Evolutionary conservation across 768 basidiomycete species (phyloP).

Genomic region (Tulasnella sp.): DNA sequence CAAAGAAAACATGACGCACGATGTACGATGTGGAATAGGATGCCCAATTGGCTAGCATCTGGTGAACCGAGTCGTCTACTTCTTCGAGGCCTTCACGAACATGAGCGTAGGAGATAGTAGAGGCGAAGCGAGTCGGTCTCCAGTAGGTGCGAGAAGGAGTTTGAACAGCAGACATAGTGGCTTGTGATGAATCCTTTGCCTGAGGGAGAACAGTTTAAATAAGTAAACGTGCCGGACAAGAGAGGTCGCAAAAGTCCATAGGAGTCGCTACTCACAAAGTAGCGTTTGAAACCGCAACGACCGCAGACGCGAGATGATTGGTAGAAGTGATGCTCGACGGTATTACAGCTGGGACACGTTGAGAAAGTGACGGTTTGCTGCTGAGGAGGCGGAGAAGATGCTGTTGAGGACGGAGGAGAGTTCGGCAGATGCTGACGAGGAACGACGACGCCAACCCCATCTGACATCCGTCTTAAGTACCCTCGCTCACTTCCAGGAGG

Average conservation of each 20-base stretch:
- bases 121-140: conserved; percentile 24
- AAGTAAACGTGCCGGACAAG: background rate
- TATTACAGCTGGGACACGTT: conserved; percentile 32
- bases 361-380: conserved; percentile 32
- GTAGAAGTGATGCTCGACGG: conserved; percentile 29
- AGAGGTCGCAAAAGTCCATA: background rate
- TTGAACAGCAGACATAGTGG: conserved; percentile 14
- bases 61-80: conserved; percentile 25
- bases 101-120: conserved; percentile 29
- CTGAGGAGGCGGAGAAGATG: conserved; percentile 6
- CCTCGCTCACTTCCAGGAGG: conserved; percentile 15
- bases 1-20: background rate
- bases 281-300: conserved; percentile 28
- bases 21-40: conserved; percentile 4
- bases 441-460: conserved; percentile 8
- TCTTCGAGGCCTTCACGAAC: conserved; percentile 29
- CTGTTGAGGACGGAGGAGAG: conserved; percentile 8
- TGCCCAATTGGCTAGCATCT: conserved; percentile 29
- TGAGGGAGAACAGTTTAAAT: background rate
- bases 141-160: conserved; percentile 29
- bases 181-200: background rate
- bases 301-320: conserved; percentile 21
- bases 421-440: conserved; percentile 11
- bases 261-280: conserved; percentile 28
- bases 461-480: conserved; percentile 16